Evolutionary conservation across 2,329 filamentous ascomycete genomes (phyloP).

Genomic region (Alternaria sp.): DNA sequence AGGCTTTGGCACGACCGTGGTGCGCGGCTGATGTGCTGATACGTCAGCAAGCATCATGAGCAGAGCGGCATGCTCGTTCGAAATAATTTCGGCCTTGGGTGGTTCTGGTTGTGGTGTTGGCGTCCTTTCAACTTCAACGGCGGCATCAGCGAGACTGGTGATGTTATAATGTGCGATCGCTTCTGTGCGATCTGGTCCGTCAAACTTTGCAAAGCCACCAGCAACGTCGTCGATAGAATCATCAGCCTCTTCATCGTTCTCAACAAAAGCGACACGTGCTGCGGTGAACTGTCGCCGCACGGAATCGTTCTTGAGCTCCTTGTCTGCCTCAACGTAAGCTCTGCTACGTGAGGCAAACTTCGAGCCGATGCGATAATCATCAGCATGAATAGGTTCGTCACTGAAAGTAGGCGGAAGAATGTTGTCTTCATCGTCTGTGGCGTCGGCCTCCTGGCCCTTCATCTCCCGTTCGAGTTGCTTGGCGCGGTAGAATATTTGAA

Average conservation of each 20-base stretch:
- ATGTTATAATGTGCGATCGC: conserved; percentile 51
- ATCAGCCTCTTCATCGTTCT: conserved; percentile 43
- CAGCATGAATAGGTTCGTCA: conserved; percentile 33
- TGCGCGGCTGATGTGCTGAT: conserved; percentile 37
- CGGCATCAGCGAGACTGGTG: conserved; percentile 43
- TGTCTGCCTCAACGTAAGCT: conserved; percentile 51
- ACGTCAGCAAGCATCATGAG: conserved; percentile 51
- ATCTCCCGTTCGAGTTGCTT: conserved; percentile 49
- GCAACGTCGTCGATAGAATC: conserved; percentile 39
- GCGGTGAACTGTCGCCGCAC: conserved; percentile 34
- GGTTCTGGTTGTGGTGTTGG: conserved; percentile 27
- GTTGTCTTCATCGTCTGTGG: conserved; percentile 54
- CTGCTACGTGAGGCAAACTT: conserved; percentile 53
- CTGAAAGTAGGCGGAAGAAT: conserved; percentile 44
- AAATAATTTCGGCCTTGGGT: conserved; percentile 35
- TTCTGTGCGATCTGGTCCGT: conserved; percentile 51
- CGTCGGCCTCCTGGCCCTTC: conserved; percentile 46
- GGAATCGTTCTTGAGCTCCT: conserved; percentile 43
- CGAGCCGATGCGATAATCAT: conserved; percentile 40
- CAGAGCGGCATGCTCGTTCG: conserved; percentile 53
- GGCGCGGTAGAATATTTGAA: conserved; percentile 50
- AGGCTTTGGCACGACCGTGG: conserved; percentile 1
- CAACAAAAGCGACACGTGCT: conserved; percentile 34
- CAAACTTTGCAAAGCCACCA: conserved; percentile 53
- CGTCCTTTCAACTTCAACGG: conserved; percentile 47